phyloP scores from a whole-genome alignment of 768 basidiomycete genomes.

The Gymnopilus dilepis region DNA sequence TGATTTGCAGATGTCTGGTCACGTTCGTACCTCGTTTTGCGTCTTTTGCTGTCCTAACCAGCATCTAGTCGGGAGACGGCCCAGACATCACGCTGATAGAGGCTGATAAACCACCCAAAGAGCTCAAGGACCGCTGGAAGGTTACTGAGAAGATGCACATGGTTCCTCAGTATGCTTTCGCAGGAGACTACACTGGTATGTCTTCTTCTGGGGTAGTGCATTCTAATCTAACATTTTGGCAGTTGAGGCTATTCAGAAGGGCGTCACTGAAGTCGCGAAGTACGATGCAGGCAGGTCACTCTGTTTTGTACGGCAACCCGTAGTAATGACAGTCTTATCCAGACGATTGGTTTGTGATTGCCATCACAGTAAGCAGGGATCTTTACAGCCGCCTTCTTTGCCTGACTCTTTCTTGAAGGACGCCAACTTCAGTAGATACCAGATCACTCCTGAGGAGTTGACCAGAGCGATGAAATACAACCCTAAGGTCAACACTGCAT shows the following conservation, averaged over 20 bases:
- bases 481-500: constrained; percentile 68
- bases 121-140: constrained; percentile 68
- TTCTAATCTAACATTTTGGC: constrained; percentile 11
- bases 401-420: constrained; percentile 40
- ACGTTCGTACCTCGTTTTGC: constrained; percentile 44
- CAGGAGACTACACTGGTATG: constrained; percentile 68
- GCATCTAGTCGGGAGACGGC: constrained; percentile 66
- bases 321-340: background rate
- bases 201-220: background rate
- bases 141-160: constrained; percentile 72
- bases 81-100: constrained; percentile 60
- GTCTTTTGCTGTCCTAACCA: background rate
- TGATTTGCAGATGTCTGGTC: constrained; percentile 58
- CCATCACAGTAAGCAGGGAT: constrained; percentile 51
- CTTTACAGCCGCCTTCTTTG: background rate
- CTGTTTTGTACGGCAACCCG: background rate
- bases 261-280: constrained; percentile 62
- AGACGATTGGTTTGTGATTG: constrained; percentile 78
- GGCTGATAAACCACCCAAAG: constrained; percentile 51
- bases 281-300: constrained; percentile 58
- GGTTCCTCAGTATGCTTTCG: constrained; percentile 71
- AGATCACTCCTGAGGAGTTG: constrained; percentile 63
- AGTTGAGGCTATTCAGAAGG: constrained; percentile 72
- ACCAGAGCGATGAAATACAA: constrained; percentile 61
- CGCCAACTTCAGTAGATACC: constrained; percentile 69